A percentile compares a stretch with the other conserved stretches of the same genome.
Evolutionary conservation across 2,329 filamentous ascomycete species (phyloP).

Genomic region (Pyricularia grisea): DNA sequence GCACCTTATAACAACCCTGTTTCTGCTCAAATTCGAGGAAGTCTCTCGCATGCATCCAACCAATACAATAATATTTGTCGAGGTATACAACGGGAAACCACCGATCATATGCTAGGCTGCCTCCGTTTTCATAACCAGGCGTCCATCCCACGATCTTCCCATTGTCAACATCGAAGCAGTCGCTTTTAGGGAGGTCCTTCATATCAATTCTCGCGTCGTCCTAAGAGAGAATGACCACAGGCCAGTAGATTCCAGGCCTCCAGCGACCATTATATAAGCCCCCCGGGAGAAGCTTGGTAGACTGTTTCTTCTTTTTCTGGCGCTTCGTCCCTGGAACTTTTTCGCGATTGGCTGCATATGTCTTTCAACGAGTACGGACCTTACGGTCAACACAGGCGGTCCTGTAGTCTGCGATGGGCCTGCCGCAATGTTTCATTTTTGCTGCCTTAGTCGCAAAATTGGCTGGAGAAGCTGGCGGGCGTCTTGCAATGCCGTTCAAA

Average conservation of each 20-base stretch:
- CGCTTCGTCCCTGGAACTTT: background rate
- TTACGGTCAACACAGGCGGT: background rate
- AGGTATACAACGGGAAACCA: background rate
- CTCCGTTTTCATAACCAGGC: background rate
- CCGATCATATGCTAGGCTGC: background rate
- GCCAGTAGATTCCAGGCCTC: background rate
- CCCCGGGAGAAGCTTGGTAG: background rate
- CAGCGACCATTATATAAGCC: background rate
- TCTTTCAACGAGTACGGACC: background rate
- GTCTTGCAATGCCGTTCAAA: background rate
- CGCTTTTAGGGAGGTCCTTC: background rate
- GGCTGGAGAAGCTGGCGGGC: background rate
- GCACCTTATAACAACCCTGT: background rate
- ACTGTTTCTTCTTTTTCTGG: background rate
- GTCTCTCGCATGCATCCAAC: background rate
- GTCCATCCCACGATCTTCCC: background rate
- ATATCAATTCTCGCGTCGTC: background rate
- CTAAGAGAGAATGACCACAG: background rate
- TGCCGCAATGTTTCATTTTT: background rate
- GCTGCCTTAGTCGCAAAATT: background rate
- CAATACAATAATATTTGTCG: background rate
- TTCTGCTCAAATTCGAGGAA: background rate
- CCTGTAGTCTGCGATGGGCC: background rate
- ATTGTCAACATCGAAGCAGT: background rate
- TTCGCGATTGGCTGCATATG: background rate